Base-by-base conservation (phyloP, 2,329 filamentous ascomycete species). In the Berkeleyomyces rouxiae region DNA sequence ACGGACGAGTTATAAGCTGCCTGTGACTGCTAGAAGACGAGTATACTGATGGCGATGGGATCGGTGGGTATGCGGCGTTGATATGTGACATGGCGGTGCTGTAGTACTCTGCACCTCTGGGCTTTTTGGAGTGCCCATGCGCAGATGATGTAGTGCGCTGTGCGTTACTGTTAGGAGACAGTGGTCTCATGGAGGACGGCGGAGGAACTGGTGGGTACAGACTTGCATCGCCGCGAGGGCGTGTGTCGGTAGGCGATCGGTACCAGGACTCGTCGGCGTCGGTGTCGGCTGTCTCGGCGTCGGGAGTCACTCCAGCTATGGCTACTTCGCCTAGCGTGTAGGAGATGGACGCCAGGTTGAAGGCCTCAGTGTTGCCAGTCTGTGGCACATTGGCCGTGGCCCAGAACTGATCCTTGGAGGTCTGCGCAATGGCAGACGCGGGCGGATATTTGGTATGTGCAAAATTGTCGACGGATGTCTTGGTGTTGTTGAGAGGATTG, bases 341-440 rank as follows among this genome's bases (percentile, higher is more conserved):
- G 7, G 61, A 63, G 7, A 65, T 65, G 11, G 63, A 63, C 13
- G 61, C 61, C 49, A 65, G 46, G n/a, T 65, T 63, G 10, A 64
- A 64, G 16, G 63, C 63, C 16, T 64, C 63, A 3, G 63, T 64
- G 51, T 64, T 64, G 33, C 60, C 63, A 4, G 63, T 64, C 60
- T 64, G 63, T n/a, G 63, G 63, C 46, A 64, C 57, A n/a, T n/a
- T 37, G 7, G 60, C 60, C 3, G 60, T 62, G 6, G 59, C 39
- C 63, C 63, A 64, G 57, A 64, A 64, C 13, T 42, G 58, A 49
- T 64, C 62, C n/a, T 55, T 55, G n/a, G 51, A 39, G n/a, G n/a
- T 37, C 13, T 13, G 4, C 36, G 51, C 42, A 58, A 58, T 44
- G 13, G 58, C 58, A 31, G 58, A 59, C 11, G 31, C 42, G 10